Percentiles rank a stretch among this genome's conserved stretches.
Conservation (phyloP, 139 green algal species). For the Chlamydomonas applanata region DNA sequence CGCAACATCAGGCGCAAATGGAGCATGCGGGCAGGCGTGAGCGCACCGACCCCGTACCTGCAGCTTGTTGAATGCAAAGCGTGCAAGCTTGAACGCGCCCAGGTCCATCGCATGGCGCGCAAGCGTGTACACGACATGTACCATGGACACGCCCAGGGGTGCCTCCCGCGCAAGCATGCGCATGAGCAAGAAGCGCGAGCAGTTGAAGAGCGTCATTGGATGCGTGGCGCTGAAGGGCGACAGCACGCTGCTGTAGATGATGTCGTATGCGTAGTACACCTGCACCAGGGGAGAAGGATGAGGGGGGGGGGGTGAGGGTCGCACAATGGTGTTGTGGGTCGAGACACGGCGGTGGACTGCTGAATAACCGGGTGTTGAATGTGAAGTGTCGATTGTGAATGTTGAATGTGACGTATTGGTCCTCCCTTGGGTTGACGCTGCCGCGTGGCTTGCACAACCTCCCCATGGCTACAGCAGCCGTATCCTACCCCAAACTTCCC, state of each 20-base stretch:
- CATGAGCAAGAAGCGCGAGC: constrained; percentile 66
- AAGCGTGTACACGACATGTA: constrained; percentile 49
- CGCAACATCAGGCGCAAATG: too few relatives aligned
- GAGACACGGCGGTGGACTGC: too few relatives aligned
- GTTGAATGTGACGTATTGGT: too few relatives aligned
- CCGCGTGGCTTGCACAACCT: too few relatives aligned
- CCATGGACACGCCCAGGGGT: constrained; percentile 22
- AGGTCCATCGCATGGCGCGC: constrained; percentile 56
- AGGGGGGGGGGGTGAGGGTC: too few relatives aligned
- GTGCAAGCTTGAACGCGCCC: constrained; percentile 76
- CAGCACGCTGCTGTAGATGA: constrained; percentile 52
- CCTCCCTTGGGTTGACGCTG: too few relatives aligned
- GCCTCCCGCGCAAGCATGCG: constrained; percentile 36
- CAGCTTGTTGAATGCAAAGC: constrained; percentile 75
- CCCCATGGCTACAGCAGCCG: too few relatives aligned
- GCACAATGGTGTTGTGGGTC: too few relatives aligned
- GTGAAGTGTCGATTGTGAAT: too few relatives aligned
- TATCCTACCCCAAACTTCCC: too few relatives aligned
- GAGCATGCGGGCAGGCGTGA: too few relatives aligned
- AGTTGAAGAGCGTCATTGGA: constrained; percentile 66
- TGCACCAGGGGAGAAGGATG: neutral
- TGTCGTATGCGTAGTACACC: constrained; percentile 76
- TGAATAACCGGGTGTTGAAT: too few relatives aligned
- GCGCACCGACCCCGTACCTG: constrained; percentile 42
- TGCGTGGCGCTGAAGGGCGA: constrained; percentile 59